A percentile compares a stretch with the other conserved stretches of the same genome.
Evolutionary conservation across 2,329 filamentous ascomycete species (phyloP).

Genomic region (Didymella arachidicola): DNA sequence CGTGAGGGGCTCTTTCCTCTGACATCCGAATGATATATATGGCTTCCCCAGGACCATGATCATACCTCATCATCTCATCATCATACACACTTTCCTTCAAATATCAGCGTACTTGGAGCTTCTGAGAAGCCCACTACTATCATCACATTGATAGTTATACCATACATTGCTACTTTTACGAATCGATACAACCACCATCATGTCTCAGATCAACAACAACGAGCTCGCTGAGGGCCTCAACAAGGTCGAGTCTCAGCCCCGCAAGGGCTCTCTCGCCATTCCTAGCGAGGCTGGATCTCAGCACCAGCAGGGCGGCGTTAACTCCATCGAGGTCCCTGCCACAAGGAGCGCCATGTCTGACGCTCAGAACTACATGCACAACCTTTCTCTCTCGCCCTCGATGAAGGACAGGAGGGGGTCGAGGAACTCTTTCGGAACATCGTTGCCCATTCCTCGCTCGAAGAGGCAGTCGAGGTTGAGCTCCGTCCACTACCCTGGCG

Average conservation of each 20-base stretch:
- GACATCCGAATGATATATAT: conserved; percentile 37
- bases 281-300: conserved; percentile 34
- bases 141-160: conserved; percentile 1
- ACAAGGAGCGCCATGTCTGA: conserved; percentile 73
- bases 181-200: conserved; percentile 41
- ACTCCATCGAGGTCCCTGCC: conserved; percentile 73
- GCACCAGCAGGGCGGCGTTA: conserved; percentile 41
- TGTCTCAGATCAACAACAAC: conserved; percentile 68
- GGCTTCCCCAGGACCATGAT: conserved; percentile 34
- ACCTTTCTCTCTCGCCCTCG: conserved; percentile 71
- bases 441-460: conserved; percentile 74
- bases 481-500: conserved; percentile 61
- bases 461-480: conserved; percentile 74
- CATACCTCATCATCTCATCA: conserved; percentile 20
- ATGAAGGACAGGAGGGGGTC: conserved; percentile 72
- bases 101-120: conserved; percentile 17
- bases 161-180: not conserved
- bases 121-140: conserved; percentile 13
- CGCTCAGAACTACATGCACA: conserved; percentile 75
- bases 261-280: conserved; percentile 43
- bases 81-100: conserved; percentile 18
- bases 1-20: conserved; percentile 9
- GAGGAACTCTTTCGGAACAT: conserved; percentile 77
- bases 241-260: conserved; percentile 39
- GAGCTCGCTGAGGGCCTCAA: conserved; percentile 58